These are phyloP conservation scores for Moesziomyces aphidis DNA, from an alignment of 1,284 basidiomycete genomes.

Conservation along the genomic window DNA sequence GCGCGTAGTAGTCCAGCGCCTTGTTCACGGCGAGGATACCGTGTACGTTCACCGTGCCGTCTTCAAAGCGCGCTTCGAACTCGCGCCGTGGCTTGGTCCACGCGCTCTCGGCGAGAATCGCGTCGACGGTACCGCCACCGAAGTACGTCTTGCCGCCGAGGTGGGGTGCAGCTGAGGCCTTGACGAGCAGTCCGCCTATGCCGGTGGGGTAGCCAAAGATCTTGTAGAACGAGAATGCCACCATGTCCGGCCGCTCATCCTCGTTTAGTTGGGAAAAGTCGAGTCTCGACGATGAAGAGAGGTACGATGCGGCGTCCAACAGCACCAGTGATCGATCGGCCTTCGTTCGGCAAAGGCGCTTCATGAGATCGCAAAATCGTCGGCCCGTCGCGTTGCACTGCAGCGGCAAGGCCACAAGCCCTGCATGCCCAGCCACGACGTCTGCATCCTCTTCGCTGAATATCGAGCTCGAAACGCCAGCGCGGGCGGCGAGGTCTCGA, in stretches of 20 bases:
- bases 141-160: slow-evolving; percentile 42
- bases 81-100: slow-evolving; percentile 43
- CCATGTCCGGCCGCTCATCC: slow-evolving; percentile 40
- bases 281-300: slow-evolving; percentile 43
- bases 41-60: slow-evolving; percentile 55
- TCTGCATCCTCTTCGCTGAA: slow-evolving; percentile 7
- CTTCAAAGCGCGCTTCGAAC: slow-evolving; percentile 43
- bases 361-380: slow-evolving; percentile 33
- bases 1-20: slow-evolving; percentile 32
- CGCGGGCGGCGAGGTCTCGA: slow-evolving; percentile 36
- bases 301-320: slow-evolving; percentile 53
- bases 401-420: slow-evolving; percentile 44
- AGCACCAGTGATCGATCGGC: slow-evolving; percentile 20
- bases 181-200: slow-evolving; percentile 52
- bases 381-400: slow-evolving; percentile 58
- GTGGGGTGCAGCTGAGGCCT: slow-evolving; percentile 17
- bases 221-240: slow-evolving; percentile 60
- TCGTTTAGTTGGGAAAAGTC: slow-evolving; percentile 7
- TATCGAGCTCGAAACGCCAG: slow-evolving; percentile 3
- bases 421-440: not conserved
- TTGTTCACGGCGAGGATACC: slow-evolving; percentile 45
- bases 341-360: slow-evolving; percentile 11
- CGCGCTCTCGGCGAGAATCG: slow-evolving; percentile 26
- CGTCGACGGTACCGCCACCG: slow-evolving; percentile 54
- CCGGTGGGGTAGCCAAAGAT: slow-evolving; percentile 58